Conservation (phyloP, 805 yeast genomes). For the Peterozyma xylosa region DNA sequence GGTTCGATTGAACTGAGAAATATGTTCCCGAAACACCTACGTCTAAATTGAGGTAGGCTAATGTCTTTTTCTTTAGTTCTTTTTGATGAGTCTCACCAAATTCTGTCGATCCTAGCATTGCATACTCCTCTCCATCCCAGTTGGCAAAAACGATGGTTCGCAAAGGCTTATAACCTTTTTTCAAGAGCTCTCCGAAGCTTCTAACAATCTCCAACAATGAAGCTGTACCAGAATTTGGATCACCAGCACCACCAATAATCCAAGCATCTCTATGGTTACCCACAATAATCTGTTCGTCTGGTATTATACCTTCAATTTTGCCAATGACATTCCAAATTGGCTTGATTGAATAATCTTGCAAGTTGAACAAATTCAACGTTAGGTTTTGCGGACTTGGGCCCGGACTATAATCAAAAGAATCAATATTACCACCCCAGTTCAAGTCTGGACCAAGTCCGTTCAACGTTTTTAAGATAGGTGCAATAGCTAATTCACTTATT, state of each 20-base stretch:
- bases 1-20: slow-evolving; percentile 43
- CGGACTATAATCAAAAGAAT: slow-evolving; percentile 32
- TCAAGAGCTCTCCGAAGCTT: slow-evolving; percentile 34
- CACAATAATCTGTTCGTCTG: slow-evolving; percentile 43
- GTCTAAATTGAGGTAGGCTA: slow-evolving; percentile 46
- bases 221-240: slow-evolving; percentile 42
- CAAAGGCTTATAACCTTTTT: slow-evolving; percentile 37
- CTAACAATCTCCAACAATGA: slow-evolving; percentile 44
- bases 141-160: slow-evolving; percentile 29
- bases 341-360: slow-evolving; percentile 31
- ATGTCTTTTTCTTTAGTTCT: slow-evolving; percentile 30
- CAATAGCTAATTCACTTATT: slow-evolving; percentile 33
- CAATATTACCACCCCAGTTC: slow-evolving; percentile 31
- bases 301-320: slow-evolving; percentile 48
- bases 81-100: slow-evolving; percentile 41
- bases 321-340: slow-evolving; percentile 43
- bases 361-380: slow-evolving; percentile 29
- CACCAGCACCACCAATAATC: slow-evolving; percentile 42
- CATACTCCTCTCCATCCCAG: slow-evolving; percentile 42
- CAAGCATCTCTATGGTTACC: slow-evolving; percentile 51
- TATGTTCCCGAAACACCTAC: slow-evolving; percentile 44
- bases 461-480: slow-evolving; percentile 30
- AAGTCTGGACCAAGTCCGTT: slow-evolving; percentile 28
- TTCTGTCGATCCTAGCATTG: slow-evolving; percentile 49
- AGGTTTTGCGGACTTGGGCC: slow-evolving; percentile 32